phyloP scores from a whole-genome alignment of 257 asterid species.

The Verbena officinalis region DNA sequence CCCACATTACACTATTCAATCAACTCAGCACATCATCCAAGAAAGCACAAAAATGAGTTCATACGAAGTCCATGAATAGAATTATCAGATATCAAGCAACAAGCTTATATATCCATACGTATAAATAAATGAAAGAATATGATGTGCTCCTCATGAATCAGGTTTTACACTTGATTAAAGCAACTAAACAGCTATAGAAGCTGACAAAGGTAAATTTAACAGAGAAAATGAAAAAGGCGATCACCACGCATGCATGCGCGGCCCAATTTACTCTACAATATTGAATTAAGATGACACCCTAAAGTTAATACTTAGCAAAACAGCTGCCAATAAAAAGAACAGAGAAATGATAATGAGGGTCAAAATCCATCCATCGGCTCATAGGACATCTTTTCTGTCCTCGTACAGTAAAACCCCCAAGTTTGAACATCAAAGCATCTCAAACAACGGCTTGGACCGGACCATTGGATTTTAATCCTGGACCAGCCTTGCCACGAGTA shows the following conservation, averaged over 20 bases:
- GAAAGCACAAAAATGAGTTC: too few species aligned
- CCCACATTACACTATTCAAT: too few species aligned
- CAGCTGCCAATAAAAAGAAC: slow-evolving; percentile 27
- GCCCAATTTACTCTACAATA: slow-evolving; percentile 45
- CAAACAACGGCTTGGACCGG: slow-evolving; percentile 43
- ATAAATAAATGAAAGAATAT: slow-evolving; percentile 71
- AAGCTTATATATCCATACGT: slow-evolving; percentile 27
- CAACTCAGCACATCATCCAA: too few species aligned
- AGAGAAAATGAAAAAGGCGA: slow-evolving; percentile 53
- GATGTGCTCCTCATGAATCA: slow-evolving; percentile 51
- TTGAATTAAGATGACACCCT: slow-evolving; percentile 51
- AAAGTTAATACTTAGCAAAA: slow-evolving; percentile 41
- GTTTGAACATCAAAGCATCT: slow-evolving; percentile 39
- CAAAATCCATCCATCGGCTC: slow-evolving; percentile 19
- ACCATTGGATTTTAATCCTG: slow-evolving; percentile 73
- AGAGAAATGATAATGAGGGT: slow-evolving; percentile 39
- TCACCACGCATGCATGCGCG: slow-evolving; percentile 56
- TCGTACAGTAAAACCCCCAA: slow-evolving; percentile 24
- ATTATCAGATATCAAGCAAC: slow-evolving; percentile 5
- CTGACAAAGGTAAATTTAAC: slow-evolving; percentile 2
- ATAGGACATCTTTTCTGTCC: background rate
- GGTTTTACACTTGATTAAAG: slow-evolving; percentile 39
- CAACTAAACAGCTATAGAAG: slow-evolving; percentile 40
- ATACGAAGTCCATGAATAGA: too few species aligned
- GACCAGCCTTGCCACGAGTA: slow-evolving; percentile 66